These are phyloP conservation scores for Hemisphaericaspora xylofermentans DNA, from an alignment of 1,139 yeast species.

Conservation along the genomic window DNA sequence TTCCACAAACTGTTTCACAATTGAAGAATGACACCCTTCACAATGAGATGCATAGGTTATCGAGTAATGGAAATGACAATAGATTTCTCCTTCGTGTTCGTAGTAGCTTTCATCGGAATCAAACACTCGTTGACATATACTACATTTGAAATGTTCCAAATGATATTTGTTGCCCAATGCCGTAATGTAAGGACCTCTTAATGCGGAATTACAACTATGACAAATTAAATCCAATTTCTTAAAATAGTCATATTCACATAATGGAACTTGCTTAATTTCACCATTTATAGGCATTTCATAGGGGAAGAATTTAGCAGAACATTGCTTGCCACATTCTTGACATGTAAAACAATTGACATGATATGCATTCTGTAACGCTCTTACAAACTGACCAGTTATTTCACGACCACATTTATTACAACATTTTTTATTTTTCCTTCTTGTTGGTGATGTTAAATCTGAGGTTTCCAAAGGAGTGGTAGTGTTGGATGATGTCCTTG, in stretches of 20 bases:
- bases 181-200: constrained; percentile 91
- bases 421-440: constrained; percentile 33
- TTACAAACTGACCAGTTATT: constrained; percentile 78
- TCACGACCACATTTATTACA: constrained; percentile 67
- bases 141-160: constrained; percentile 92
- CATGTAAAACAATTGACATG: constrained; percentile 90
- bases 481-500: constrained; percentile 20
- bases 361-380: constrained; percentile 77
- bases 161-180: constrained; percentile 93
- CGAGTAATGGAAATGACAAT: constrained; percentile 90
- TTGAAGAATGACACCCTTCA: constrained; percentile 90
- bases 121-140: constrained; percentile 82
- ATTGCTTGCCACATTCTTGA: constrained; percentile 73
- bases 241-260: constrained; percentile 93
- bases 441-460: constrained; percentile 5
- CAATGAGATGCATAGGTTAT: constrained; percentile 83
- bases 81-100: constrained; percentile 80
- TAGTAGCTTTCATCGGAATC: constrained; percentile 92
- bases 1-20: constrained; percentile 91
- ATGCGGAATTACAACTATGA: constrained; percentile 76
- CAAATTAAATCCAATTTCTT: constrained; percentile 81
- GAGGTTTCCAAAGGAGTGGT: constrained; percentile 25
- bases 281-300: constrained; percentile 40
- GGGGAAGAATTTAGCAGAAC: constrained; percentile 74
- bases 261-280: constrained; percentile 53